These are phyloP conservation scores for Kazachstania africana DNA, from an alignment of 805 yeast genomes.

Conservation along the genomic window DNA sequence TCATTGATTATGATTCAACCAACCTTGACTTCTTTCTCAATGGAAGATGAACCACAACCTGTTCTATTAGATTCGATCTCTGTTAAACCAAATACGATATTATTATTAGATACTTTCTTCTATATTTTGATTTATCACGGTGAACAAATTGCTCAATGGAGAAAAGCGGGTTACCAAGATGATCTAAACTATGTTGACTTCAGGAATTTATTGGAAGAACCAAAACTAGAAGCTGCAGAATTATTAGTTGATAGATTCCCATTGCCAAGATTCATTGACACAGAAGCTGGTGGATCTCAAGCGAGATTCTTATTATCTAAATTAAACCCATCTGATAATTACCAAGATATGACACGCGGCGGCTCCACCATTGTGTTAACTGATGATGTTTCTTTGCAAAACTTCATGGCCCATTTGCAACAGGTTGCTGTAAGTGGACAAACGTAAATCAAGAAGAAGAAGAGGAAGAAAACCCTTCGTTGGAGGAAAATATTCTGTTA, in stretches of 20 bases:
- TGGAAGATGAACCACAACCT: conserved; percentile 80
- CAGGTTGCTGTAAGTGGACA: conserved; percentile 65
- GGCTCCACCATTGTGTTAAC: conserved; percentile 78
- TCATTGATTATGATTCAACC: conserved; percentile 97
- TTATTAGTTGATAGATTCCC: conserved; percentile 91
- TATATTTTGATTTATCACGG: conserved; percentile 94
- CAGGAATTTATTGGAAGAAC: conserved; percentile 75
- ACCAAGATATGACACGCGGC: conserved; percentile 40
- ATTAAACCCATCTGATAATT: conserved; percentile 85
- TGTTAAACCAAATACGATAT: conserved; percentile 74
- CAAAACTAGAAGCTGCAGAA: conserved; percentile 86
- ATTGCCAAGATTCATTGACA: conserved; percentile 90
- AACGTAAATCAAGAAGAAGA: conserved; percentile 10
- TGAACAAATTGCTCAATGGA: conserved; percentile 89
- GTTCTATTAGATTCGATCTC: conserved; percentile 90
- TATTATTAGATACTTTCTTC: conserved; percentile 90
- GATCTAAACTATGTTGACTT: conserved; percentile 83
- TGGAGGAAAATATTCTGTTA: too few relatives aligned
- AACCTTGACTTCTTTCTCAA: conserved; percentile 73
- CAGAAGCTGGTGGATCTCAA: conserved; percentile 97
- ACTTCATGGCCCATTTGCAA: conserved; percentile 89
- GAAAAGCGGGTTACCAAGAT: conserved; percentile 89
- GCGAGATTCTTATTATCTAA: conserved; percentile 93
- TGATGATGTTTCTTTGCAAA: conserved; percentile 90
- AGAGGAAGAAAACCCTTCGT: too few relatives aligned